phyloP scores from a whole-genome alignment of 257 asterid species.

The Nicotiana attenuata region DNA sequence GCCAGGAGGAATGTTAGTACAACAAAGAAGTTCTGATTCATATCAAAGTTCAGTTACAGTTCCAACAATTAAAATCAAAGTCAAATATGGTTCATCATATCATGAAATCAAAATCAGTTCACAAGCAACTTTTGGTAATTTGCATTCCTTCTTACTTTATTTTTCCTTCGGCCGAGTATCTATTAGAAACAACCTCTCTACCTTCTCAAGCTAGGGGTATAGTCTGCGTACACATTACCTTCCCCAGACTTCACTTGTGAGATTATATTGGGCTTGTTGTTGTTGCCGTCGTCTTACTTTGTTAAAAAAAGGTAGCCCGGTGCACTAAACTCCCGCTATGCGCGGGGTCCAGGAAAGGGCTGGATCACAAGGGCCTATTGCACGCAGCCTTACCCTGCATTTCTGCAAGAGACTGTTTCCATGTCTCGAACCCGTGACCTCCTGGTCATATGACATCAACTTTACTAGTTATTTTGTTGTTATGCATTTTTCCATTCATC shows the following conservation, averaged over 20 bases:
- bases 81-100: conserved; percentile 54
- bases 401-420: rapidly evolving
- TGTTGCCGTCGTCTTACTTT: no score
- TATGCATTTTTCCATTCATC: background rate
- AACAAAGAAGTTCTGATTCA: conserved; percentile 61
- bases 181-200: no score
- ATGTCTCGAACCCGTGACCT: no score
- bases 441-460: rapidly evolving
- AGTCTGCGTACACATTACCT: no score
- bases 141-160: background rate
- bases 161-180: no score
- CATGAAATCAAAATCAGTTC: conserved; percentile 61
- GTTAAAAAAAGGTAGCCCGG: no score
- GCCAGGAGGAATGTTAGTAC: conserved; percentile 96
- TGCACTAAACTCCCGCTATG: no score
- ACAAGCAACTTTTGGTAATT: conserved; percentile 80
- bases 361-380: no score
- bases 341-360: no score
- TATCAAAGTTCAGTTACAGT: conserved; percentile 32
- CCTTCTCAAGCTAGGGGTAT: rapidly evolving
- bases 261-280: no score
- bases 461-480: background rate
- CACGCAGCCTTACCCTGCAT: rapidly evolving
- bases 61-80: conserved; percentile 57
- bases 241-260: no score